Evolutionary conservation across 2,329 filamentous ascomycete species (phyloP).

Genomic region (Penicillium sp.): DNA sequence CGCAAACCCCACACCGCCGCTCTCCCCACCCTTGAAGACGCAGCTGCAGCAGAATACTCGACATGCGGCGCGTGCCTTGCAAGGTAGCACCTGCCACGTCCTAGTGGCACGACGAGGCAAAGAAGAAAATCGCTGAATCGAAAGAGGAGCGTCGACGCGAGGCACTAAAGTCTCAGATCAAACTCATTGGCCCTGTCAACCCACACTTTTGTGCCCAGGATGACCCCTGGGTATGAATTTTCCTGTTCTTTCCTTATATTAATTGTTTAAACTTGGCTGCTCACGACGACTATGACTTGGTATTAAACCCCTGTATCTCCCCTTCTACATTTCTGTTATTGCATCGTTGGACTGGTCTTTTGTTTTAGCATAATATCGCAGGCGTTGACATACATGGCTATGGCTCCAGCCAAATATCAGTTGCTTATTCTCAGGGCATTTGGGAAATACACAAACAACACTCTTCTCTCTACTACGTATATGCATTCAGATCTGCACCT

Average conservation of each 20-base stretch:
- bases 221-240: slow-evolving; percentile 29
- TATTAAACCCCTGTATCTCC: background rate
- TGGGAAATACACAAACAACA: background rate
- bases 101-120: slow-evolving; percentile 29
- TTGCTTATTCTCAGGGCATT: background rate
- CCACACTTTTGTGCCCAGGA: slow-evolving; percentile 22
- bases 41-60: slow-evolving; percentile 25
- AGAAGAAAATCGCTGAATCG: slow-evolving; percentile 31
- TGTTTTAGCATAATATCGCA: background rate
- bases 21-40: slow-evolving; percentile 17
- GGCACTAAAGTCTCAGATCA: slow-evolving; percentile 40
- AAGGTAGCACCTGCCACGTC: slow-evolving; percentile 25
- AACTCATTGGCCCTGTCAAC: slow-evolving; percentile 37
- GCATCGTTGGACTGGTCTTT: background rate
- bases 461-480: no score
- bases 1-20: slow-evolving; percentile 13
- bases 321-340: background rate
- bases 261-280: slow-evolving; percentile 3
- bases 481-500: no score
- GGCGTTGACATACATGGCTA: background rate
- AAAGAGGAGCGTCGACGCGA: slow-evolving; percentile 35
- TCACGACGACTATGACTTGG: background rate
- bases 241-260: slow-evolving; percentile 4
- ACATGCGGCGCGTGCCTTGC: slow-evolving; percentile 23
- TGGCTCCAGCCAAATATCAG: background rate